A percentile compares a stretch with the other conserved stretches of the same genome.
Evolutionary conservation across 2,329 filamentous ascomycete species (phyloP).

Genomic region (Clarireedia monteithiana): DNA sequence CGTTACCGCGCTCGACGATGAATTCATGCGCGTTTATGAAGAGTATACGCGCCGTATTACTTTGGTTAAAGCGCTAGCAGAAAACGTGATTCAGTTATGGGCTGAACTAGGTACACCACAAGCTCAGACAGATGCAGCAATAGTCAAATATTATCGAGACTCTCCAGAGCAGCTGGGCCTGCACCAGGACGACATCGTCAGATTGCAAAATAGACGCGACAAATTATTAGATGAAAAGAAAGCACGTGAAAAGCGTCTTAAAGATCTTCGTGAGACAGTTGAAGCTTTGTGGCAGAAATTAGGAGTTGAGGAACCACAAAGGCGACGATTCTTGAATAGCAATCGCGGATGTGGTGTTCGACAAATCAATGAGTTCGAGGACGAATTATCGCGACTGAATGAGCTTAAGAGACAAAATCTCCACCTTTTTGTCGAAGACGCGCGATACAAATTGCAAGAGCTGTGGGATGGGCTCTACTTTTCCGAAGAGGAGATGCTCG

Average conservation of each 20-base stretch:
- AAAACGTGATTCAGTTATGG: slow-evolving; percentile 91
- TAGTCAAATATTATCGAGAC: slow-evolving; percentile 85
- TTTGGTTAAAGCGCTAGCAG: slow-evolving; percentile 64
- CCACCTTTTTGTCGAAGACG: slow-evolving; percentile 92
- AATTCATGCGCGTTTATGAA: slow-evolving; percentile 93
- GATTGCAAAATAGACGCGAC: slow-evolving; percentile 67
- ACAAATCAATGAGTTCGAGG: slow-evolving; percentile 92
- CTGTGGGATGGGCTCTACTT: slow-evolving; percentile 93
- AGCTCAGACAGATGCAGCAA: slow-evolving; percentile 78
- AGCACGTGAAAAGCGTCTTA: slow-evolving; percentile 65
- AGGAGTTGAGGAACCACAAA: slow-evolving; percentile 72
- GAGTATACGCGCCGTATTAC: slow-evolving; percentile 83
- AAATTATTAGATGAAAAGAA: slow-evolving; percentile 85
- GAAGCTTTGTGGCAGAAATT: slow-evolving; percentile 85
- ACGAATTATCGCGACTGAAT: slow-evolving; percentile 77
- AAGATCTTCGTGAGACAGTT: slow-evolving; percentile 69
- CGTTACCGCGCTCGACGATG: slow-evolving; percentile 75
- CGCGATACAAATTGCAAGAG: slow-evolving; percentile 81
- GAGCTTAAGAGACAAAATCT: slow-evolving; percentile 93
- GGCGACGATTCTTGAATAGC: slow-evolving; percentile 74
- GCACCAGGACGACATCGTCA: slow-evolving; percentile 74
- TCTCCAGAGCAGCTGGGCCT: slow-evolving; percentile 90
- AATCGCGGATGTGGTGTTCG: slow-evolving; percentile 88
- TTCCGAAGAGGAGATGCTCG: slow-evolving; percentile 97
- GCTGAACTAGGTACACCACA: slow-evolving; percentile 91